These are phyloP conservation scores for Nyctanthes arbortristis DNA, from an alignment of 257 asterid genomes.

Conservation along the genomic window DNA sequence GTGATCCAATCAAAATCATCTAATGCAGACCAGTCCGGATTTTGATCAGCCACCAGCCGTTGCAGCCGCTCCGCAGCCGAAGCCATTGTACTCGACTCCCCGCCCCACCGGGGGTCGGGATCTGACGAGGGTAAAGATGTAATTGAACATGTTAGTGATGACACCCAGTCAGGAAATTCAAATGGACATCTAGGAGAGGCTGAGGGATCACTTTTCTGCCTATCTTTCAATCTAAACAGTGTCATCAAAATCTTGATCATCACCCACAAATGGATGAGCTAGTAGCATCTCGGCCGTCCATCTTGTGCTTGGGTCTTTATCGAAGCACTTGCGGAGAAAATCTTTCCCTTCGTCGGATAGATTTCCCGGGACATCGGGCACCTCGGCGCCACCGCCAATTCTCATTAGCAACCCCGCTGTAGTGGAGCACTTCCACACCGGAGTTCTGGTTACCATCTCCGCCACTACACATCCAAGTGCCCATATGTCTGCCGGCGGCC, in stretches of 20 bases:
- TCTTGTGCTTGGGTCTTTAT: slow-evolving; percentile 35
- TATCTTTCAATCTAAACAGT: background rate
- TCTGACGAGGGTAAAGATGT: slow-evolving; percentile 42
- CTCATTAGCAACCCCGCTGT: slow-evolving; percentile 32
- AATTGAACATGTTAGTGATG: slow-evolving; percentile 39
- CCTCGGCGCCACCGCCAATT: slow-evolving; percentile 36
- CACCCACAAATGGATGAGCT: slow-evolving; percentile 33
- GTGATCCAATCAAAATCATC: slow-evolving; percentile 48
- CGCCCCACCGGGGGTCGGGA: slow-evolving; percentile 1
- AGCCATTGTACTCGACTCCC: background rate
- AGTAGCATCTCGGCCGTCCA: slow-evolving; percentile 67
- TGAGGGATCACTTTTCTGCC: background rate
- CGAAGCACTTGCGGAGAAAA: slow-evolving; percentile 38
- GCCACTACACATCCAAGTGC: slow-evolving; percentile 42
- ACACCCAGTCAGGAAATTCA: slow-evolving; percentile 39
- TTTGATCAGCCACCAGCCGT: slow-evolving; percentile 19
- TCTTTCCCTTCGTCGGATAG: slow-evolving; percentile 43
- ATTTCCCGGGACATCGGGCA: slow-evolving; percentile 33
- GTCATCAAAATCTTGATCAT: slow-evolving; percentile 14
- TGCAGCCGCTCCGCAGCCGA: slow-evolving; percentile 40
- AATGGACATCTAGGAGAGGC: slow-evolving; percentile 45
- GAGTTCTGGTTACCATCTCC: slow-evolving; percentile 40
- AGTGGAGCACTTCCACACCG: slow-evolving; percentile 42
- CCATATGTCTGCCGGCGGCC: slow-evolving; percentile 48
- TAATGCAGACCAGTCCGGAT: slow-evolving; percentile 31